Conservation (phyloP, 192 early-diverging fungal species). For the Endogone sp. region DNA sequence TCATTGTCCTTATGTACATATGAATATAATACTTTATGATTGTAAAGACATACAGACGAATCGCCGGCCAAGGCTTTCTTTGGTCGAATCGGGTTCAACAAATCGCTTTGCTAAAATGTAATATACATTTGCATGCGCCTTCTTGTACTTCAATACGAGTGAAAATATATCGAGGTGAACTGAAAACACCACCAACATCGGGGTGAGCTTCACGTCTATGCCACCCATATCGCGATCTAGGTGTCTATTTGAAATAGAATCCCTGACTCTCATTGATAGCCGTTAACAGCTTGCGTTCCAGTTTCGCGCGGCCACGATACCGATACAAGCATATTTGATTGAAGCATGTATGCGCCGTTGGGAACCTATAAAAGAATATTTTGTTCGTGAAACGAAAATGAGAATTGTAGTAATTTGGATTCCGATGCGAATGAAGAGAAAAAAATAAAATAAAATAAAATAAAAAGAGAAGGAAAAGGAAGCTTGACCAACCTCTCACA, state of each 20-base stretch:
- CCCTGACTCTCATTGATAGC: constrained; percentile 81
- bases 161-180: no score
- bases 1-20: background rate
- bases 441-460: constrained; percentile 8
- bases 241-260: constrained; percentile 62
- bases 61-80: no score
- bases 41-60: no score
- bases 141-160: no score
- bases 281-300: constrained; percentile 60
- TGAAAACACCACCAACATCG: background rate
- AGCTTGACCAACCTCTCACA: constrained; percentile 29
- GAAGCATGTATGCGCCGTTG: constrained; percentile 92
- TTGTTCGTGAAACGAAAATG: constrained; percentile 4
- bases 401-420: background rate
- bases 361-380: constrained; percentile 70
- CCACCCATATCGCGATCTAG: background rate
- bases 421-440: no score
- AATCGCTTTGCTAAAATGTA: no score
- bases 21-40: no score
- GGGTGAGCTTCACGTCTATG: background rate
- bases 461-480: no score
- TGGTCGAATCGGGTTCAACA: no score
- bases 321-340: constrained; percentile 85
- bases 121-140: no score
- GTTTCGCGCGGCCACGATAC: constrained; percentile 64